These are phyloP conservation scores for Pyricularia grisea DNA, from an alignment of 2,329 filamentous ascomycete genomes.

Conservation along the genomic window DNA sequence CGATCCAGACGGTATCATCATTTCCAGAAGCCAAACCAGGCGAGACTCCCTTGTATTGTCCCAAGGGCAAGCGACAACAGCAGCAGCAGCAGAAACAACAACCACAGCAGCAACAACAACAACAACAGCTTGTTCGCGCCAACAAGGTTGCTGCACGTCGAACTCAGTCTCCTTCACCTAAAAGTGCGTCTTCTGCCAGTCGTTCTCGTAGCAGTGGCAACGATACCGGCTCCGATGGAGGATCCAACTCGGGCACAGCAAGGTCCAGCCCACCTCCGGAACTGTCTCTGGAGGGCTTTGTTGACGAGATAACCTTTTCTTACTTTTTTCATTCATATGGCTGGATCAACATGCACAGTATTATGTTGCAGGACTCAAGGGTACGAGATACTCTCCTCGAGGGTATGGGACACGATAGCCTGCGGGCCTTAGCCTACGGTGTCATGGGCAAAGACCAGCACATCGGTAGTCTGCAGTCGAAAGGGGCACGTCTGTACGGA, in stretches of 20 bases:
- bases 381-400: slow-evolving; percentile 11
- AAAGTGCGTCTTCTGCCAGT: background rate
- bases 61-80: slow-evolving; percentile 3
- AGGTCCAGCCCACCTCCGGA: slow-evolving; percentile 7
- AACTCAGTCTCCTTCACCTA: background rate
- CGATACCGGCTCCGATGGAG: background rate
- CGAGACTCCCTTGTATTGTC: background rate
- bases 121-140: background rate
- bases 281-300: slow-evolving; percentile 14
- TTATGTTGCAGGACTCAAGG: slow-evolving; percentile 14
- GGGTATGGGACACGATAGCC: slow-evolving; percentile 12
- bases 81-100: slow-evolving; percentile 3
- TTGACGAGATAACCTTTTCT: slow-evolving; percentile 17
- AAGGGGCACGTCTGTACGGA: slow-evolving; percentile 9
- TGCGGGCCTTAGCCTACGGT: slow-evolving; percentile 13
- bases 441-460: slow-evolving; percentile 12
- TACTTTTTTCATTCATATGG: slow-evolving; percentile 18
- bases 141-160: background rate
- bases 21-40: slow-evolving; percentile 7
- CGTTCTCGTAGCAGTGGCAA: background rate
- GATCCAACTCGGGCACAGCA: background rate
- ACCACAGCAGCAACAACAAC: background rate
- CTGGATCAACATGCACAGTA: slow-evolving; percentile 19
- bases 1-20: slow-evolving; percentile 13
- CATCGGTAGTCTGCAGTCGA: slow-evolving; percentile 7